Evolutionary conservation across 495 filamentous ascomycete genomes (phyloP).

Genomic region (Hypoxylon fragiforme): DNA sequence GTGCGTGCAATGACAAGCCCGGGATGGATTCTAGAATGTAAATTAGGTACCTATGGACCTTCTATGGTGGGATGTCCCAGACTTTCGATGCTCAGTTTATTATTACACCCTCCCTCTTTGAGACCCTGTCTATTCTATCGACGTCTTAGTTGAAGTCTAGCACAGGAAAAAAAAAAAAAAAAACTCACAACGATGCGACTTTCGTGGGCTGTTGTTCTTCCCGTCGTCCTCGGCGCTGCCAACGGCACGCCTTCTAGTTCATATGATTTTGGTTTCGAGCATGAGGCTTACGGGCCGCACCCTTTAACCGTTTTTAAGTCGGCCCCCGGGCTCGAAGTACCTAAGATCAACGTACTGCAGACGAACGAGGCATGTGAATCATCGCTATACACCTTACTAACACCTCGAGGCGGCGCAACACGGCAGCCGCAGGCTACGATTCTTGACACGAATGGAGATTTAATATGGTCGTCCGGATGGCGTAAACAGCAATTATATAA

Average conservation of each 20-base stretch:
- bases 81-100: not conserved
- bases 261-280: conserved; percentile 38
- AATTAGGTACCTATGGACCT: not conserved
- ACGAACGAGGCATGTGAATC: conserved; percentile 43
- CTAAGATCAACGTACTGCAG: conserved; percentile 45
- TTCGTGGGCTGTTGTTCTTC: conserved; percentile 16
- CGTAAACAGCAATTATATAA: conserved; percentile 45
- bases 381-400: conserved; percentile 47
- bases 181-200: conserved; percentile 15
- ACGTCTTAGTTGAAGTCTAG: not conserved
- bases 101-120: conserved; percentile 1
- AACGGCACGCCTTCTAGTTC: conserved; percentile 11
- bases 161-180: too few species aligned
- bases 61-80: conserved; percentile 1
- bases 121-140: not conserved
- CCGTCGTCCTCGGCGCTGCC: conserved; percentile 7
- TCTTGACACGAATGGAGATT: conserved; percentile 46
- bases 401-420: conserved; percentile 47
- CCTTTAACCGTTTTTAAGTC: conserved; percentile 46
- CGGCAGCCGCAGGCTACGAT: conserved; percentile 48
- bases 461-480: conserved; percentile 47
- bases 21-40: not conserved
- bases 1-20: not conserved
- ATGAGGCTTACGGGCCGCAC: conserved; percentile 44
- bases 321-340: conserved; percentile 39